Evolutionary conservation across 345 rosid species (phyloP).

Genomic region (Capsella bursapastoris): DNA sequence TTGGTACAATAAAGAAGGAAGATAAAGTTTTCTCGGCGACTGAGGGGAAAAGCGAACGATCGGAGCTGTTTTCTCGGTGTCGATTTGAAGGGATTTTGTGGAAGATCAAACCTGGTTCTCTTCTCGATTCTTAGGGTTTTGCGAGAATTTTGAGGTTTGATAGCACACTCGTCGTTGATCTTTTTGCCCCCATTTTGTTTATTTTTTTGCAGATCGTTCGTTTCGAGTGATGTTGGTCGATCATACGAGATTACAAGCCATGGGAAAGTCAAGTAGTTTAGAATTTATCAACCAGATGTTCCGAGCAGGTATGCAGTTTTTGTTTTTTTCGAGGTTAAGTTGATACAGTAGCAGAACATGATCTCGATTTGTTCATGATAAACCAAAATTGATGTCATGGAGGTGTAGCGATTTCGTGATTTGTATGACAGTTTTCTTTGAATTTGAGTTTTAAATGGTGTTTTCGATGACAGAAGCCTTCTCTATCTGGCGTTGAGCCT

Average conservation of each 20-base stretch:
- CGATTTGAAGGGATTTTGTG: background rate
- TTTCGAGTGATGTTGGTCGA: background rate
- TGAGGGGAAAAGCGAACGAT: background rate
- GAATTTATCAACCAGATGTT: constrained; percentile 91
- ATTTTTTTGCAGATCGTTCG: constrained; percentile 5
- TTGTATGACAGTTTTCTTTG: background rate
- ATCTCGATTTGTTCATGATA: background rate
- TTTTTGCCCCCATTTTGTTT: background rate
- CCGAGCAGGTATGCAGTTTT: constrained; percentile 57
- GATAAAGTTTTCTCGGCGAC: background rate
- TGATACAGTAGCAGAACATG: constrained; percentile 8
- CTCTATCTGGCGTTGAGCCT: constrained; percentile 56
- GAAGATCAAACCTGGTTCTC: background rate
- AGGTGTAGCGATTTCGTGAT: background rate
- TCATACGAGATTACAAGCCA: constrained; percentile 31
- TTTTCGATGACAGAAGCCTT: constrained; percentile 62
- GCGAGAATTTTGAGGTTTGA: background rate
- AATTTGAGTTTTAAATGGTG: background rate
- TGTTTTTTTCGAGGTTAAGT: background rate
- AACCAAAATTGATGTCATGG: background rate
- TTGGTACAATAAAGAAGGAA: too few relatives aligned
- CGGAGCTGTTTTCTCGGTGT: background rate
- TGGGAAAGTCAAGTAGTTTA: constrained; percentile 73
- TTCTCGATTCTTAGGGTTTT: background rate
- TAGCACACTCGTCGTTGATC: background rate